These are phyloP conservation scores for Solanum ossicruentum DNA, from an alignment of 257 asterid species.

Conservation along the genomic window DNA sequence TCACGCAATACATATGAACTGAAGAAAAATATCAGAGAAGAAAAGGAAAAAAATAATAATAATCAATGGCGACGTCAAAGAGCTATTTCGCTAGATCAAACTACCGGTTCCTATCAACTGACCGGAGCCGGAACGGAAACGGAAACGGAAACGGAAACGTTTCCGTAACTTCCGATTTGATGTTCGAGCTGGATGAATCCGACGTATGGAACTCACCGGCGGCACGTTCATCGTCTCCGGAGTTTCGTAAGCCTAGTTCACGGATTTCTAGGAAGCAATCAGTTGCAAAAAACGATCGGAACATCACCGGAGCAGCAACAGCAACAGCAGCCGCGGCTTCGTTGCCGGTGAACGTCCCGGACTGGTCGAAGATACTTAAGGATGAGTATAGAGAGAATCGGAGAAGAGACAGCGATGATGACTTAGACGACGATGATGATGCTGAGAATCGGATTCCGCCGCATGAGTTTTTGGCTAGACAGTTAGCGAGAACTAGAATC, in stretches of 20 bases:
- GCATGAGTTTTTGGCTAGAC: conserved; percentile 55
- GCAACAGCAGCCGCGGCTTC: conserved; percentile 32
- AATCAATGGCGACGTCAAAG: conserved; percentile 63
- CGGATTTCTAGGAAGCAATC: conserved; percentile 29
- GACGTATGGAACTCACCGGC: conserved; percentile 49
- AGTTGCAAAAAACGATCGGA: neutral
- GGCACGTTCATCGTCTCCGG: conserved; percentile 47
- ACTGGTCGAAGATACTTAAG: conserved; percentile 92
- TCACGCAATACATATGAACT: neutral
- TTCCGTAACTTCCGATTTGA: conserved; percentile 1
- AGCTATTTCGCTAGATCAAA: conserved; percentile 44
- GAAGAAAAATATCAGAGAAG: neutral
- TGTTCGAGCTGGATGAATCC: conserved; percentile 82
- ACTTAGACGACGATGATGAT: conserved; percentile 29
- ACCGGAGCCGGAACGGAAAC: neutral
- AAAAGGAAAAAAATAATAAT: no score
- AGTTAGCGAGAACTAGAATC: conserved; percentile 42
- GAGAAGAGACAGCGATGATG: conserved; percentile 26
- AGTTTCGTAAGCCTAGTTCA: conserved; percentile 22
- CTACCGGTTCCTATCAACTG: conserved; percentile 43
- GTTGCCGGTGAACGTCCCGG: conserved; percentile 90
- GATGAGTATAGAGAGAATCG: conserved; percentile 57
- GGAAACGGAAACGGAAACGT: conserved; percentile 8
- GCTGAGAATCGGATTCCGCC: conserved; percentile 62
- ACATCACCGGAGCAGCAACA: neutral